Evolutionary conservation across 768 basidiomycete genomes (phyloP).

Genomic region (Lactarius psammicola): DNA sequence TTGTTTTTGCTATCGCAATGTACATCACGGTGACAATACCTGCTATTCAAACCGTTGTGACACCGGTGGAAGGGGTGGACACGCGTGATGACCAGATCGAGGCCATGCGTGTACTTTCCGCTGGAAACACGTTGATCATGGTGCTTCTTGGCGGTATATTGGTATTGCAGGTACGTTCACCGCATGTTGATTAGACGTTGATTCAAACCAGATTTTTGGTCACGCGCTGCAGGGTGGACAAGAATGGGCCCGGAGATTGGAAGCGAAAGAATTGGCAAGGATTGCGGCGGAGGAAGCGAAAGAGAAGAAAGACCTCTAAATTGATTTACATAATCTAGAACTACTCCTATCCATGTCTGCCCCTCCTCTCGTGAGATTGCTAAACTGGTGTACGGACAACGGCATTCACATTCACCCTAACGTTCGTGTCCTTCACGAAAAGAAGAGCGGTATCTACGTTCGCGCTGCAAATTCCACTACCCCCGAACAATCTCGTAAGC

Average conservation of each 20-base stretch:
- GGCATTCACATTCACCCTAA: conserved; percentile 29
- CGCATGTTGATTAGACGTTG: conserved; percentile 9
- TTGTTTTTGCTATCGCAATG: conserved; percentile 71
- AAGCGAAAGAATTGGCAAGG: conserved; percentile 26
- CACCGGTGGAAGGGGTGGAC: conserved; percentile 52
- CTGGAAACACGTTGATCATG: conserved; percentile 84
- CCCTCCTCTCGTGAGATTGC: conserved; percentile 16
- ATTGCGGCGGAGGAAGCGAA: conserved; percentile 25
- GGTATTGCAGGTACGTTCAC: conserved; percentile 61
- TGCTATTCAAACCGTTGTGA: conserved; percentile 70
- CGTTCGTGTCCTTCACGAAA: conserved; percentile 25
- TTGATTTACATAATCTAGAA: conserved; percentile 18
- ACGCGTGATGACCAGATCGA: conserved; percentile 66
- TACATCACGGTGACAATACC: conserved; percentile 85
- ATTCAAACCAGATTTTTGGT: conserved; percentile 4
- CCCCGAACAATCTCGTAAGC: conserved; percentile 26
- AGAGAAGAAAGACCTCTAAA: conserved; percentile 23
- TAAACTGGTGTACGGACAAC: conserved; percentile 30
- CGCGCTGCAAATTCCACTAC: conserved; percentile 8
- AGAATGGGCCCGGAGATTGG: conserved; percentile 47
- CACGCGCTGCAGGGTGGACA: conserved; percentile 68
- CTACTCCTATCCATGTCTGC: conserved; percentile 18
- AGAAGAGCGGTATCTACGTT: conserved; percentile 21
- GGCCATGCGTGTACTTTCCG: conserved; percentile 77
- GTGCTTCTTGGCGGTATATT: conserved; percentile 64